phyloP scores from a whole-genome alignment of 1,284 basidiomycete species.

The Crucibulum parvulum region DNA sequence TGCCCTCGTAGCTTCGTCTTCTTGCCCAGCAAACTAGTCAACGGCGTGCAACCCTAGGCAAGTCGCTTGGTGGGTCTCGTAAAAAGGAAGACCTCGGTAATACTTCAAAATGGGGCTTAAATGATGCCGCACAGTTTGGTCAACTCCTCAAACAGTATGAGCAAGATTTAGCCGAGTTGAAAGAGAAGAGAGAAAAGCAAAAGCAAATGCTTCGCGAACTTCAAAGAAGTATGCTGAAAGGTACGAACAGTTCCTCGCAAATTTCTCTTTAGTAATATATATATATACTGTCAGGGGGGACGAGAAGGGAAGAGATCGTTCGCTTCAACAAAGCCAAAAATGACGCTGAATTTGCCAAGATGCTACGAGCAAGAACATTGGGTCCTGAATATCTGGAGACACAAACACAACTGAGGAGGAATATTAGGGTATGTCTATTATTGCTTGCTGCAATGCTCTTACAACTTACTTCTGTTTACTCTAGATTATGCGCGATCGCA shows the following conservation, averaged over 20 bases:
- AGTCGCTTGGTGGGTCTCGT: conserved; percentile 44
- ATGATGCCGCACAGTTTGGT: conserved; percentile 59
- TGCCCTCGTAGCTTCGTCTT: conserved; percentile 46
- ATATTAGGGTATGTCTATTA: conserved; percentile 61
- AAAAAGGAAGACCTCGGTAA: conserved; percentile 53
- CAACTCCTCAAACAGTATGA: conserved; percentile 54
- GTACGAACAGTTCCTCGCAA: conserved; percentile 40
- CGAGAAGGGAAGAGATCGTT: conserved; percentile 76
- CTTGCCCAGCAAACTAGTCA: conserved; percentile 40
- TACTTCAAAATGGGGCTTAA: conserved; percentile 57
- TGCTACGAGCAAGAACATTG: conserved; percentile 82
- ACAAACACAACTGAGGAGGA: conserved; percentile 76
- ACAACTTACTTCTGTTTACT: conserved; percentile 8
- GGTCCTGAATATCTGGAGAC: conserved; percentile 89
- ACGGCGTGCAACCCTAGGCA: conserved; percentile 38
- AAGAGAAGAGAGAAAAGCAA: conserved; percentile 48
- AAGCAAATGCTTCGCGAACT: conserved; percentile 57
- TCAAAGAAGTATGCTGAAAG: conserved; percentile 71
- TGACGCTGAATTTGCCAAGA: conserved; percentile 82
- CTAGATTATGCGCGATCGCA: conserved; percentile 71
- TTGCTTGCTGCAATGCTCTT: background rate
- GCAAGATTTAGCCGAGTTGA: conserved; percentile 58
- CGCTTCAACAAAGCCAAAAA: conserved; percentile 78
- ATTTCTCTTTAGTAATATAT: background rate
- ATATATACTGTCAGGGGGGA: conserved; percentile 56